These are phyloP conservation scores for Nicotiana sylvestris DNA, from an alignment of 257 asterid genomes.

Conservation along the genomic window DNA sequence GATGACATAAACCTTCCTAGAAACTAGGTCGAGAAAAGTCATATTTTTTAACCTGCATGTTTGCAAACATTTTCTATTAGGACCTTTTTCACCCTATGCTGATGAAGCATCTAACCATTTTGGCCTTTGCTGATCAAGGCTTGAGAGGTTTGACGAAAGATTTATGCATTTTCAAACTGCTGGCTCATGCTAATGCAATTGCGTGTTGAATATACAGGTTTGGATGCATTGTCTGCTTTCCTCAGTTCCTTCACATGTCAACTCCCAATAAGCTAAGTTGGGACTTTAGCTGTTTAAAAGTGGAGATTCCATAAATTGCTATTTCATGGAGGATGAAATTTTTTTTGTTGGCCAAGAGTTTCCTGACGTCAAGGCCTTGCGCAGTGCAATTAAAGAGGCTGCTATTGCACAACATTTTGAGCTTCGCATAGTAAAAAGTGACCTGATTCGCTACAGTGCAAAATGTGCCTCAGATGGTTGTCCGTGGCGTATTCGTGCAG, in stretches of 20 bases:
- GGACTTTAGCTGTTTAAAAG: neutral
- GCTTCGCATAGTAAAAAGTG: slow-evolving; percentile 65
- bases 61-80: neutral
- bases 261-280: neutral
- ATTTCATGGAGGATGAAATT: slow-evolving; percentile 48
- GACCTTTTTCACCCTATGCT: neutral
- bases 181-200: neutral
- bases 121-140: neutral
- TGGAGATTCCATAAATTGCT: neutral
- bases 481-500: slow-evolving; percentile 87
- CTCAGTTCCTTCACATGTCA: neutral
- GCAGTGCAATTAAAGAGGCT: slow-evolving; percentile 65
- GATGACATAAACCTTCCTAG: neutral
- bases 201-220: neutral
- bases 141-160: neutral
- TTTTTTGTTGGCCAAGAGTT: slow-evolving; percentile 65
- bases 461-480: slow-evolving; percentile 77
- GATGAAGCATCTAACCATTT: neutral
- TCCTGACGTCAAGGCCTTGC: slow-evolving; percentile 69
- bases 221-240: neutral
- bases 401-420: slow-evolving; percentile 85
- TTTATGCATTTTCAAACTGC: neutral
- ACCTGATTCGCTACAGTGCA: slow-evolving; percentile 64
- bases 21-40: neutral
- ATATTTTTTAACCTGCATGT: neutral